These are phyloP conservation scores for Nakazawaea wickerhamii DNA, from an alignment of 805 yeast species.

Conservation along the genomic window DNA sequence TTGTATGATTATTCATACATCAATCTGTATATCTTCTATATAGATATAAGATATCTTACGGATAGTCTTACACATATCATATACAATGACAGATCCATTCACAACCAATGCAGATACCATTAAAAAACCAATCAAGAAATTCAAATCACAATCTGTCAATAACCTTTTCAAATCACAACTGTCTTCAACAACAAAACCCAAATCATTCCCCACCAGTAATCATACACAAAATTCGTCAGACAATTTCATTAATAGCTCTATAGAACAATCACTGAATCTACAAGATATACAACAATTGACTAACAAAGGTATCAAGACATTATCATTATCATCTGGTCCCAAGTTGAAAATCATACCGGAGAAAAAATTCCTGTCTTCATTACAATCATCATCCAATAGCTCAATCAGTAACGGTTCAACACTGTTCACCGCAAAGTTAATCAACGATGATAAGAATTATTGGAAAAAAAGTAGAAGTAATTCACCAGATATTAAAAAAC, in stretches of 20 bases:
- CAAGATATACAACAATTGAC: neutral
- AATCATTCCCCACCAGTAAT: neutral
- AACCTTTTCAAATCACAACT: constrained; percentile 19
- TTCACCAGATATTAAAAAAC: constrained; percentile 9
- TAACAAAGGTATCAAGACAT: constrained; percentile 9
- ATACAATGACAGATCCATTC: neutral
- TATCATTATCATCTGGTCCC: constrained; percentile 10
- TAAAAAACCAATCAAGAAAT: constrained; percentile 16
- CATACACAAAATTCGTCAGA: neutral
- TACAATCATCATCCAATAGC: neutral
- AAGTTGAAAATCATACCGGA: constrained; percentile 14
- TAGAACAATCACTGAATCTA: neutral
- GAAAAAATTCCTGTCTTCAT: constrained; percentile 1
- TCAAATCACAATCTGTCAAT: constrained; percentile 25
- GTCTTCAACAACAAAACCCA: neutral
- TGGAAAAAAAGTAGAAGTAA: constrained; percentile 13
- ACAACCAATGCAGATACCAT: constrained; percentile 2
- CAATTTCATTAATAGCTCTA: neutral
- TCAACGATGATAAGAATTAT: constrained; percentile 8
- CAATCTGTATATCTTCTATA: too few species aligned
- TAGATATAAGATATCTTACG: too few species aligned
- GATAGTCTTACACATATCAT: too few species aligned
- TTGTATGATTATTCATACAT: too few species aligned
- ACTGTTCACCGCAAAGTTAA: constrained; percentile 1
- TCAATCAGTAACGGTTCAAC: neutral